Evolutionary conservation across 441 rosid genomes (phyloP).

Genomic region (Isatis lusitanica): DNA sequence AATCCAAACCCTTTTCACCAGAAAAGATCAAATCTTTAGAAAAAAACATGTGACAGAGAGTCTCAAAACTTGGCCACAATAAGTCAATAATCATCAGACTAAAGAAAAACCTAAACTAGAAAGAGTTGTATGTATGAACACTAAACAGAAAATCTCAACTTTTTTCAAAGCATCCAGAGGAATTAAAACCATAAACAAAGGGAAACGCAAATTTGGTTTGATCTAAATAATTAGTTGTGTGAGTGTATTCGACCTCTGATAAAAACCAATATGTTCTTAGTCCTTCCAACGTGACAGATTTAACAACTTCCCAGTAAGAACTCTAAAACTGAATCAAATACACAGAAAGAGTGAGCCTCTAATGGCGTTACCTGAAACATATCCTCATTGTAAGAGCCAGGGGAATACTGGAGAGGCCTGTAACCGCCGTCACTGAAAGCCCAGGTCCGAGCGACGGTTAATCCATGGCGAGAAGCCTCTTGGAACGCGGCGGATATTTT

Average conservation of each 20-base stretch:
- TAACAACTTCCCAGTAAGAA: neutral
- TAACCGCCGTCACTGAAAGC: conserved; percentile 96
- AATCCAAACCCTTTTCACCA: conserved; percentile 62
- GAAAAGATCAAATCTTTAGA: neutral
- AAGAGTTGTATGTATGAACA: neutral
- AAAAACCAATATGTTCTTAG: neutral
- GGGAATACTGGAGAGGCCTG: conserved; percentile 74
- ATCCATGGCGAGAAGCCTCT: conserved; percentile 72
- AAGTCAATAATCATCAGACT: neutral
- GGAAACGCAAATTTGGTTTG: neutral
- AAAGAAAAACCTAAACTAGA: neutral
- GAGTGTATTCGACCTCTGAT: too few species aligned
- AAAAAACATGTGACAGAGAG: neutral
- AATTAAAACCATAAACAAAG: too few species aligned
- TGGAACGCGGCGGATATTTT: conserved; percentile 66
- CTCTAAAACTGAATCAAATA: neutral
- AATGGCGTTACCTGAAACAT: conserved; percentile 68
- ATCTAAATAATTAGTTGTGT: neutral
- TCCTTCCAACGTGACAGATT: neutral
- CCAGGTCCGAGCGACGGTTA: conserved; percentile 89
- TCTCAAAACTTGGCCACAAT: neutral
- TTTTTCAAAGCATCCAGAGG: neutral
- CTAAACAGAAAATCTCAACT: conserved; percentile 2
- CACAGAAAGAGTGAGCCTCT: neutral
- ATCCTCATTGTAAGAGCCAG: conserved; percentile 84